Evolutionary conservation across 805 yeast genomes (phyloP).

Genomic region (Monosporozyma solicola): DNA sequence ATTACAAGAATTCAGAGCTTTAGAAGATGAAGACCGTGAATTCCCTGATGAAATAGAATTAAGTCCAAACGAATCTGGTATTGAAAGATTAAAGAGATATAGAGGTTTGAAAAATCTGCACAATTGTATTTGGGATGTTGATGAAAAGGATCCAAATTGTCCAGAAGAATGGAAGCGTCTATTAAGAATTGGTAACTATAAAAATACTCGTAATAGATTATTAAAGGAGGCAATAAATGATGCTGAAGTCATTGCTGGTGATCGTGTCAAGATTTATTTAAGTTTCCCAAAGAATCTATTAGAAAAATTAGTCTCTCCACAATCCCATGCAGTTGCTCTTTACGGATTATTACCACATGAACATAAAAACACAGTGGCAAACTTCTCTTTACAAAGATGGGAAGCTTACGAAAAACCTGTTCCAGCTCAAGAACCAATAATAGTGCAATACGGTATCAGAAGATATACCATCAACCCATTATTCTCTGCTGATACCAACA

Average conservation of each 20-base stretch:
- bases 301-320: conserved; percentile 37
- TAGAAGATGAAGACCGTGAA: conserved; percentile 76
- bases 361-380: conserved; percentile 74
- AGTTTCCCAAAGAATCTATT: conserved; percentile 44
- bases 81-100: conserved; percentile 65
- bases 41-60: conserved; percentile 95
- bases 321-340: conserved; percentile 45
- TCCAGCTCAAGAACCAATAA: conserved; percentile 67
- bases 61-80: conserved; percentile 64
- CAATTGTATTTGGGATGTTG: conserved; percentile 77
- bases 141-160: conserved; percentile 65
- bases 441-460: conserved; percentile 91
- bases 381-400: conserved; percentile 78
- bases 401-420: conserved; percentile 82
- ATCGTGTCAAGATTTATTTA: conserved; percentile 49
- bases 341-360: conserved; percentile 79
- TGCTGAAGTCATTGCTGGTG: conserved; percentile 52
- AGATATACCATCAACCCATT: conserved; percentile 75
- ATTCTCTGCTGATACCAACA: conserved; percentile 69
- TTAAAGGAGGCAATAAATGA: conserved; percentile 45
- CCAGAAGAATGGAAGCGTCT: conserved; percentile 76
- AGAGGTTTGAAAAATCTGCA: conserved; percentile 81
- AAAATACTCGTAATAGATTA: conserved; percentile 62
- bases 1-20: conserved; percentile 52
- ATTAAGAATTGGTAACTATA: conserved; percentile 64